Base-by-base conservation (phyloP, 2,329 filamentous ascomycete genomes). In the Beauveria brongniartii region DNA sequence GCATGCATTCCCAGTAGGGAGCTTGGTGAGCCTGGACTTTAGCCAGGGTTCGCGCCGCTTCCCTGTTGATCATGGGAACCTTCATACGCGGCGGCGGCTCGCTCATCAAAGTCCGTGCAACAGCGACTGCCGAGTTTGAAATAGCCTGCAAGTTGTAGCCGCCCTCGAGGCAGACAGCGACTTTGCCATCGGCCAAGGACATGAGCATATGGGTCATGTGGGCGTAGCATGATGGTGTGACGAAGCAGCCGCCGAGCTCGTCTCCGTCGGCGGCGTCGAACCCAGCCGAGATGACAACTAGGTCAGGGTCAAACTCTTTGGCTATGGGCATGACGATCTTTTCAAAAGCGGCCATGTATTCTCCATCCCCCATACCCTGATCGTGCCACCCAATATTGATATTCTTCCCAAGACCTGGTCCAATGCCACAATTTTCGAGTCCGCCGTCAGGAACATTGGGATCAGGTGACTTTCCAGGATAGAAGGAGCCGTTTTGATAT, bases 151-250 rank as follows among this genome's bases (percentile, higher is more conserved):
- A 84, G 68, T 97, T 97, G 74, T 99, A 99, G 9, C 94, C 94
- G 24, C 94, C 94, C 76, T 99, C 94, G 2, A 99, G 80, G 70
- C 92, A 97, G 9, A 97, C 93, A 2, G 91, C 90, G 16, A 99
- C 82, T 70, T 92, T 96, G 30, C 94, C 94, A 50, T 87, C 82
- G 0, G 94, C 93, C 22, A 99, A 80, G 2, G 91, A 92, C 92
- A 97, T 97, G 53, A 99, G 83, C 93, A 97, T 97, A 71, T 97
- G 92, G 18, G 94, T 97, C 94, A 99, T 97, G 70, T 99, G 93
- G 16, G 92, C 91, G 71, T 97, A 99, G 70, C 94, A 96, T 5
- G 86, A 77, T 0, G 94, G 94, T 1, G 92, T 89, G 5, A 99
- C 94, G 69, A 91, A 93, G 72, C 94, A 99, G 37, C 90, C 91